Percentiles rank a stretch among this genome's conserved stretches.
Evolutionary conservation across 768 basidiomycete genomes (phyloP).

Genomic region (Naganishia kalamii): DNA sequence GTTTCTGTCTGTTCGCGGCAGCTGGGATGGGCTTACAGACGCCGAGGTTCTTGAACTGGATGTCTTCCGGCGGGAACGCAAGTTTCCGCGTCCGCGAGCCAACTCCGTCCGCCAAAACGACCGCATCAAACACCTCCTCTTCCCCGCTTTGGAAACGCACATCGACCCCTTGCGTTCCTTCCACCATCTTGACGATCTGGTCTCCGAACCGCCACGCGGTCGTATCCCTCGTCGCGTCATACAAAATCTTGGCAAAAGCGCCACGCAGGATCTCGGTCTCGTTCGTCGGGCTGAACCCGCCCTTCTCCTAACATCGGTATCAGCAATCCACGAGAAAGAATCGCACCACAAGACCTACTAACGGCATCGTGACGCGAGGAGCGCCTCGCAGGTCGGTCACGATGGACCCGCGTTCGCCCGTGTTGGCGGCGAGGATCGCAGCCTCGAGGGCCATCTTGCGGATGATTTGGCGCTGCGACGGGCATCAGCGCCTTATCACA

Average conservation of each 20-base stretch:
- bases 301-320: no score
- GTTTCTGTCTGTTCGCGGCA: neutral
- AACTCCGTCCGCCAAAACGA: constrained; percentile 36
- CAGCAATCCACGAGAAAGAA: no score
- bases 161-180: constrained; percentile 18
- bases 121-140: constrained; percentile 27
- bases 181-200: constrained; percentile 24
- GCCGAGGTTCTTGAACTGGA: constrained; percentile 5
- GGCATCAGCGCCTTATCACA: neutral
- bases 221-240: neutral
- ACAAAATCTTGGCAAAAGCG: constrained; percentile 32
- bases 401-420: constrained; percentile 30
- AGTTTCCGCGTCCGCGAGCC: constrained; percentile 25
- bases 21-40: neutral
- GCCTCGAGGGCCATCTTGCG: constrained; percentile 30
- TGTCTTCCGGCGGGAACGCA: constrained; percentile 18
- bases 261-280: constrained; percentile 41
- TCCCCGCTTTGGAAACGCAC: constrained; percentile 32
- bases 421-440: constrained; percentile 19
- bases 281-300: constrained; percentile 19
- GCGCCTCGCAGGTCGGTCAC: constrained; percentile 27
- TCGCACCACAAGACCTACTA: no score
- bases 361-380: constrained; percentile 17
- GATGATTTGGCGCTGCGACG: constrained; percentile 22
- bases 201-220: neutral